These are phyloP conservation scores for Trametes cinnabarina DNA, from an alignment of 768 basidiomycete genomes.

Conservation along the genomic window DNA sequence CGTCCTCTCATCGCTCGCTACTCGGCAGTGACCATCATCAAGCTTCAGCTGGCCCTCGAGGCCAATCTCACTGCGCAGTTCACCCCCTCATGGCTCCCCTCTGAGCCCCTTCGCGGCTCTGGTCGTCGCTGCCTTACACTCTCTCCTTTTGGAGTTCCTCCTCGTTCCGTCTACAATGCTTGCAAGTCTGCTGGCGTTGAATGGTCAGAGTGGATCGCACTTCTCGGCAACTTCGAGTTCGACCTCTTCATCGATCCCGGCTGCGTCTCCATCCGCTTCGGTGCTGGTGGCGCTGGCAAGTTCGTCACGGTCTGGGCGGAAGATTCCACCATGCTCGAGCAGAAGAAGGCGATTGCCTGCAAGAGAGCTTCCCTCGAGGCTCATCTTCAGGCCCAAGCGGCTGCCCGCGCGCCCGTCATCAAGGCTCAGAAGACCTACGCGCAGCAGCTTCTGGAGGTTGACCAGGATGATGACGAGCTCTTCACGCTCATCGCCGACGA, in stretches of 20 bases:
- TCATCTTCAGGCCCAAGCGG: constrained; percentile 24
- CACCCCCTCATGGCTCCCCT: constrained; percentile 61
- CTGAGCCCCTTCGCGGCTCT: constrained; percentile 65
- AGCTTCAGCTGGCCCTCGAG: constrained; percentile 70
- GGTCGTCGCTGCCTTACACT: constrained; percentile 74
- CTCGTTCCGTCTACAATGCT: constrained; percentile 67
- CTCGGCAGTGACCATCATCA: constrained; percentile 60
- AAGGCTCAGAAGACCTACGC: constrained; percentile 58
- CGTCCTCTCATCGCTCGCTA: constrained; percentile 57
- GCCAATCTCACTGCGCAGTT: constrained; percentile 70
- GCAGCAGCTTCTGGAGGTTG: constrained; percentile 71
- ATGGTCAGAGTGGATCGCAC: constrained; percentile 79
- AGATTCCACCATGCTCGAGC: constrained; percentile 34
- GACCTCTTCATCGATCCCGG: constrained; percentile 83
- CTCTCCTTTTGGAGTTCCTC: constrained; percentile 66
- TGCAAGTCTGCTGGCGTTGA: constrained; percentile 68
- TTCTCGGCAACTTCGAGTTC: constrained; percentile 67
- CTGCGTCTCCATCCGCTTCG: constrained; percentile 66
- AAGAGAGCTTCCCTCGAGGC: constrained; percentile 22
- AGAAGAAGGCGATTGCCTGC: constrained; percentile 18
- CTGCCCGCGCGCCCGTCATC: constrained; percentile 23
- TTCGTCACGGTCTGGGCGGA: constrained; percentile 70
- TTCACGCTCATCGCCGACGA: constrained; percentile 76
- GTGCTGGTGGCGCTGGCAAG: constrained; percentile 42
- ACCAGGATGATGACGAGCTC: constrained; percentile 68